Evolutionary conservation across 768 basidiomycete genomes (phyloP), one percentile per base, ranked within the genome.

Genomic region (Lactifluus rugatus): DNA sequence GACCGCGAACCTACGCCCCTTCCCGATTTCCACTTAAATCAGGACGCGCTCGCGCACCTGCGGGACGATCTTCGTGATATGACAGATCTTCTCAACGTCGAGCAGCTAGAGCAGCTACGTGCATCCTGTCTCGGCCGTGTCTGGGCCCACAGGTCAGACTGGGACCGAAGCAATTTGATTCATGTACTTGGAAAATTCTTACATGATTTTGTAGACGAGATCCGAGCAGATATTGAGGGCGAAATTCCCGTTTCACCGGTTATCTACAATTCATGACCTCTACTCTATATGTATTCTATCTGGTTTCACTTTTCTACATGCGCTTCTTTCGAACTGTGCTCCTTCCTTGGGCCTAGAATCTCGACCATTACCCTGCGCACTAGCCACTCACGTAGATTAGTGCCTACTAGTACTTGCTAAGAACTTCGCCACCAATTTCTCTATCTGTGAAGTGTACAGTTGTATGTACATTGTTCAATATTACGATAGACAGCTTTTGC

Each of bases 51-150:
- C 25, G 65, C 64, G 0, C 66, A 76, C 10, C 77, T 98, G 0
- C 70, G 74, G 56, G 46, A 68, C 2, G 70, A 74, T 46, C 68
- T 97, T 26, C 72, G 72, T 36, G 73, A 78, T 17, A 68, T 68
- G 46, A 96, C 95, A 1, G 68, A 60, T 6, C 68, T 67, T 0
- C 73, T 97, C 44, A 89, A 76, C 25, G 77, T 97, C 50, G 96
- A 99, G 67, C 84, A 95, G 67, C 79, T 99, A 6, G 96, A 98
- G 68, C 93, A 98, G 70, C 77, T 99, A 6, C 82, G 96, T 5
- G 94, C 96, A 8, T 82, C 80, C 2, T 87, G 84, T 64, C 79
- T 93, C 25, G 82, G 83, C 42, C 75, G 75, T 50, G 77, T 97
- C n/a, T 99, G 94, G 94, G 75, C 81, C 28, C 83, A 81, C 61